A percentile compares a stretch with the other conserved stretches of the same genome.
phyloP scores from a whole-genome alignment of 805 yeast species.

The Myxozyma nipponensis region DNA sequence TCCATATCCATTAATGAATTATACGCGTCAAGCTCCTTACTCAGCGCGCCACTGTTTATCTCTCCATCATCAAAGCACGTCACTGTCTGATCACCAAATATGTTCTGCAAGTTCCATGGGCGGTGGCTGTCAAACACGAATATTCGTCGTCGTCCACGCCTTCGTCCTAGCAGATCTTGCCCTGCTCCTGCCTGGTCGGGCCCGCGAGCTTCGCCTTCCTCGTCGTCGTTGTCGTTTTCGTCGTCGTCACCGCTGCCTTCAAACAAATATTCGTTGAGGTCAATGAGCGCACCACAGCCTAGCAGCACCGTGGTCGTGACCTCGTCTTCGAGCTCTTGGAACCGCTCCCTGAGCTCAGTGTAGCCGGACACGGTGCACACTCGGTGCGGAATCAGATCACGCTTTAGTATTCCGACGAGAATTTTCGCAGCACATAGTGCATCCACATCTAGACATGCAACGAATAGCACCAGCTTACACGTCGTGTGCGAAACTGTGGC shows the following conservation, averaged over 20 bases:
- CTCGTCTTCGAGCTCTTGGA: constrained; percentile 61
- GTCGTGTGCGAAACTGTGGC: constrained; percentile 89
- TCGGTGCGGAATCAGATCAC: constrained; percentile 81
- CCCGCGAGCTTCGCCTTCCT: constrained; percentile 19
- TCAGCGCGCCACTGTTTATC: constrained; percentile 52
- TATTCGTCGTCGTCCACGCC: constrained; percentile 51
- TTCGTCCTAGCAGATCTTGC: constrained; percentile 13
- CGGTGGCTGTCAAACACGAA: constrained; percentile 88
- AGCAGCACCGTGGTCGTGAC: constrained; percentile 71
- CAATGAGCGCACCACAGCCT: constrained; percentile 94
- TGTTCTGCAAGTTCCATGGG: constrained; percentile 94
- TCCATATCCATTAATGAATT: constrained; percentile 37
- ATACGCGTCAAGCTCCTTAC: constrained; percentile 60
- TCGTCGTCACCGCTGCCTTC: constrained; percentile 11
- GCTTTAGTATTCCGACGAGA: constrained; percentile 63
- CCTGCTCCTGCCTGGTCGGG: no score
- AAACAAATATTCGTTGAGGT: constrained; percentile 57
- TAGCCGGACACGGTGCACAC: constrained; percentile 92
- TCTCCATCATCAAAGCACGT: constrained; percentile 82
- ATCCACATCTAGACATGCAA: constrained; percentile 86
- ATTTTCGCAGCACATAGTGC: constrained; percentile 86
- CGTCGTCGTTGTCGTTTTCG: constrained; percentile 27
- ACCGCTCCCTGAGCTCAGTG: constrained; percentile 63
- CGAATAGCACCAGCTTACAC: constrained; percentile 81
- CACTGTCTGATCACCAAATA: constrained; percentile 76